Evolutionary conservation across 139 green algal species (phyloP).

Genomic region (Mesostigma viride): DNA sequence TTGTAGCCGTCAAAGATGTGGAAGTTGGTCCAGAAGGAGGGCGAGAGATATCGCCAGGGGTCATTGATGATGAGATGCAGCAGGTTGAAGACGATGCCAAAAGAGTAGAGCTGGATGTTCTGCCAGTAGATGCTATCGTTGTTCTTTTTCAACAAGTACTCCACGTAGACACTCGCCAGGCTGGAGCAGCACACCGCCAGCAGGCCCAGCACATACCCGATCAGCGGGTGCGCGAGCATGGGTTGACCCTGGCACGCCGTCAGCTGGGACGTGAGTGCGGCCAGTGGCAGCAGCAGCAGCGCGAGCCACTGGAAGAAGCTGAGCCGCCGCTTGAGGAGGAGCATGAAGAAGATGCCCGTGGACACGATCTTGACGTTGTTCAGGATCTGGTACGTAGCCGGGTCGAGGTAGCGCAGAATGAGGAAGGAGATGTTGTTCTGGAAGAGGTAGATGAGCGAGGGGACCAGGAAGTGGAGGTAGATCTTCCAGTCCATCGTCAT

Average conservation of each 20-base stretch:
- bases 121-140: constrained; percentile 32
- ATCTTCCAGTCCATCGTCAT: constrained; percentile 25
- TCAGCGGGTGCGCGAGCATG: neutral
- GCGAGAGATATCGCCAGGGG: no score
- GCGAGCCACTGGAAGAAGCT: constrained; percentile 30
- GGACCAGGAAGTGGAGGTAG: constrained; percentile 38
- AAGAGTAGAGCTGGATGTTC: constrained; percentile 36
- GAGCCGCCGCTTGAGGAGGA: constrained; percentile 17
- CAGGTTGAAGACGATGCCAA: constrained; percentile 11
- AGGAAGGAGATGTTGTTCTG: constrained; percentile 55
- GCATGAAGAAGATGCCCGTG: constrained; percentile 44
- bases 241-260: neutral
- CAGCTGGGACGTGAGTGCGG: constrained; percentile 32
- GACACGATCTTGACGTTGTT: constrained; percentile 58
- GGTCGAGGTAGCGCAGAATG: constrained; percentile 43
- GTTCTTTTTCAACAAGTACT: constrained; percentile 28
- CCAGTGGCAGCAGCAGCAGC: constrained; percentile 41
- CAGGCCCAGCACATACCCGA: constrained; percentile 14
- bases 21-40: neutral
- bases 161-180: constrained; percentile 24
- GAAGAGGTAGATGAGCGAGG: constrained; percentile 49
- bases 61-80: neutral
- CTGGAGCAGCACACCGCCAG: constrained; percentile 7
- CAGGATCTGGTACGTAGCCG: constrained; percentile 55
- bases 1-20: constrained; percentile 33